These are phyloP conservation scores for Pythium brachiatum DNA, from an alignment of 352 stramenopile species.

Conservation along the genomic window DNA sequence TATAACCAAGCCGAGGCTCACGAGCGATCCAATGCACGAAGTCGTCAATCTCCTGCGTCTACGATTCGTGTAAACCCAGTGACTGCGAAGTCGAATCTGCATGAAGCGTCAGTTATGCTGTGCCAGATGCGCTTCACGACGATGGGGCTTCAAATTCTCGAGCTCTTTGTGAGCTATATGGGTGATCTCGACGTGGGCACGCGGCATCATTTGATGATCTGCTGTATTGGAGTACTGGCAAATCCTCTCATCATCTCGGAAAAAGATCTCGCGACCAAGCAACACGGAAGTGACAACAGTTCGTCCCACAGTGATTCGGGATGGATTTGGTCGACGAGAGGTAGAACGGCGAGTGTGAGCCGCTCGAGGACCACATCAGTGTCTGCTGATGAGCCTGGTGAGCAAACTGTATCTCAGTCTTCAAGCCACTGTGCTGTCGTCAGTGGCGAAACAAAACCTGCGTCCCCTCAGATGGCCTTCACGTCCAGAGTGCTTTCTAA, in stretches of 20 bases:
- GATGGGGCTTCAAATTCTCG: conserved; percentile 69
- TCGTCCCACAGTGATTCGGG: conserved; percentile 17
- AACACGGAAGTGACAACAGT: neutral
- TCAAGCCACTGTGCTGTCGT: neutral
- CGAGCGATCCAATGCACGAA: neutral
- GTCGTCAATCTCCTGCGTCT: neutral
- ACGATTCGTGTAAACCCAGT: conserved; percentile 17
- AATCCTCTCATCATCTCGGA: conserved; percentile 53
- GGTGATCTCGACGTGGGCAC: conserved; percentile 37
- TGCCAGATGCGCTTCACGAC: conserved; percentile 70
- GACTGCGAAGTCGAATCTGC: conserved; percentile 27
- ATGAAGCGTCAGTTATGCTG: conserved; percentile 36
- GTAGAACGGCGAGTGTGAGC: conserved; percentile 9
- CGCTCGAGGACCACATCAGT: neutral
- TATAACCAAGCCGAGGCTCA: neutral
- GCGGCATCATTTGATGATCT: conserved; percentile 59
- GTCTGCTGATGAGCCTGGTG: neutral
- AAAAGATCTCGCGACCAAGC: conserved; percentile 37
- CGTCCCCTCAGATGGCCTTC: conserved; percentile 44
- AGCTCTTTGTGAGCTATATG: conserved; percentile 67
- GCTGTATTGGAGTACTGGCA: conserved; percentile 52
- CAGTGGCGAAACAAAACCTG: conserved; percentile 16
- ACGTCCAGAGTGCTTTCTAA: conserved; percentile 76
- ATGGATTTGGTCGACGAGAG: conserved; percentile 20
- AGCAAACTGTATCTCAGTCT: conserved; percentile 16